These are phyloP conservation scores for Phytophthora citrophthora DNA, from an alignment of 352 stramenopile species.

Conservation along the genomic window DNA sequence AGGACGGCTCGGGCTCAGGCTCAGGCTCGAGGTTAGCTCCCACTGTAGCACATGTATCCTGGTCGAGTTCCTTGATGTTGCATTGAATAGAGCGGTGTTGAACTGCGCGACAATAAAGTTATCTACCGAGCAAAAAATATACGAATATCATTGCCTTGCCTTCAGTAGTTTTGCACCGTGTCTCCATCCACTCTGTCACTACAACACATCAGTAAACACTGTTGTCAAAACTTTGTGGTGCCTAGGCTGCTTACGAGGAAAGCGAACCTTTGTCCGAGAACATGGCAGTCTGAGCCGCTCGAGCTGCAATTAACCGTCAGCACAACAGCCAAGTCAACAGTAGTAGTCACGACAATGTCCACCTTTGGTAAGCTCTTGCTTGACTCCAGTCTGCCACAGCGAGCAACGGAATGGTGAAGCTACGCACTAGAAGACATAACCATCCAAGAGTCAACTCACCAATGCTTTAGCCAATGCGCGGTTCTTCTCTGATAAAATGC, in stretches of 20 bases:
- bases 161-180: slow-evolving; percentile 16
- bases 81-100: slow-evolving; percentile 38
- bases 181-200: slow-evolving; percentile 45
- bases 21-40: slow-evolving; percentile 20
- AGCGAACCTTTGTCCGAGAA: slow-evolving; percentile 44
- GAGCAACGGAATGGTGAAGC: not conserved
- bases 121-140: not conserved
- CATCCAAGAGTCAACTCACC: slow-evolving; percentile 30
- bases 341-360: not conserved
- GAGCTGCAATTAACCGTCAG: slow-evolving; percentile 23
- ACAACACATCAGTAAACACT: not conserved
- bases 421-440: not conserved
- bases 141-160: slow-evolving; percentile 8
- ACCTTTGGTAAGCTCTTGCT: slow-evolving; percentile 64
- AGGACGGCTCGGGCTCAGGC: slow-evolving; percentile 15
- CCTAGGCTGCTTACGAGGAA: too few relatives aligned
- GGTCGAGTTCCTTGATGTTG: slow-evolving; percentile 18
- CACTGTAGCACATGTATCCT: slow-evolving; percentile 1
- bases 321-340: not conserved
- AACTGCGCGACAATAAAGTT: slow-evolving; percentile 20
- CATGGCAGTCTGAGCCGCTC: slow-evolving; percentile 23
- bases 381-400: slow-evolving; percentile 52
- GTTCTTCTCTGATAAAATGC: slow-evolving; percentile 61
- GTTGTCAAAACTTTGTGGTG: too few relatives aligned
- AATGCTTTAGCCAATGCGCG: slow-evolving; percentile 67